These are phyloP conservation scores for Penicillium lagena DNA, from an alignment of 495 filamentous ascomycete species.

Conservation along the genomic window DNA sequence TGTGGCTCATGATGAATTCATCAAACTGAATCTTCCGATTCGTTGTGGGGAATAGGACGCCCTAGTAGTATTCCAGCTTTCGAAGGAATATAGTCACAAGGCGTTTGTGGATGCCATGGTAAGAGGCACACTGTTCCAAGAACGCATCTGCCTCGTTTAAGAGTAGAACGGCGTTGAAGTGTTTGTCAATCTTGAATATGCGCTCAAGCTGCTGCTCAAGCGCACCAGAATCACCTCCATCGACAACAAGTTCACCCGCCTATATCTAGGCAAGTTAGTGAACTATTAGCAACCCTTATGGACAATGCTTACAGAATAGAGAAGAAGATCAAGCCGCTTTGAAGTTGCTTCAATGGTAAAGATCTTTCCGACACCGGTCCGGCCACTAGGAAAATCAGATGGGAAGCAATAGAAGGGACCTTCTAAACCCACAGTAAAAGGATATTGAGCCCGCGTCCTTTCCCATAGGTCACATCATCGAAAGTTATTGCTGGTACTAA, in stretches of 20 bases:
- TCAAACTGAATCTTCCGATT: slow-evolving; percentile 27
- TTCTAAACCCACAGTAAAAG: slow-evolving; percentile 11
- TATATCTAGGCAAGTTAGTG: slow-evolving; percentile 14
- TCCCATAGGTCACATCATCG: slow-evolving; percentile 17
- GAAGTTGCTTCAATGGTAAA: slow-evolving; percentile 26
- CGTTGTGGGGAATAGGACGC: slow-evolving; percentile 27
- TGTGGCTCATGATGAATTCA: slow-evolving; percentile 36
- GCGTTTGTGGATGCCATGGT: slow-evolving; percentile 18
- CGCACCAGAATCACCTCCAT: slow-evolving; percentile 11
- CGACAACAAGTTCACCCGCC: slow-evolving; percentile 12
- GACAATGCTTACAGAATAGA: slow-evolving; percentile 14
- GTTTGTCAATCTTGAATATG: slow-evolving; percentile 20
- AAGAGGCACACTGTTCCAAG: slow-evolving; percentile 18
- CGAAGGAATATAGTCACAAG: slow-evolving; percentile 43
- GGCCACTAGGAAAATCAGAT: slow-evolving; percentile 16
- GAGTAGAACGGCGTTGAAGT: slow-evolving; percentile 27
- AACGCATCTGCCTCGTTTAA: slow-evolving; percentile 43
- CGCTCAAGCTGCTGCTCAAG: slow-evolving; percentile 14
- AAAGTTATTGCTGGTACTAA: slow-evolving; percentile 17
- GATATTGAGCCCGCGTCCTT: slow-evolving; percentile 16
- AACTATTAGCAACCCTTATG: not conserved
- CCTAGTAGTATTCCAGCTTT: slow-evolving; percentile 50
- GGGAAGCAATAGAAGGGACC: not conserved
- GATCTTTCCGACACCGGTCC: slow-evolving; percentile 27
- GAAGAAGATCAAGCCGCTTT: slow-evolving; percentile 18